Conservation (phyloP, 768 basidiomycete species). For the Rhizopogon roseolus region DNA sequence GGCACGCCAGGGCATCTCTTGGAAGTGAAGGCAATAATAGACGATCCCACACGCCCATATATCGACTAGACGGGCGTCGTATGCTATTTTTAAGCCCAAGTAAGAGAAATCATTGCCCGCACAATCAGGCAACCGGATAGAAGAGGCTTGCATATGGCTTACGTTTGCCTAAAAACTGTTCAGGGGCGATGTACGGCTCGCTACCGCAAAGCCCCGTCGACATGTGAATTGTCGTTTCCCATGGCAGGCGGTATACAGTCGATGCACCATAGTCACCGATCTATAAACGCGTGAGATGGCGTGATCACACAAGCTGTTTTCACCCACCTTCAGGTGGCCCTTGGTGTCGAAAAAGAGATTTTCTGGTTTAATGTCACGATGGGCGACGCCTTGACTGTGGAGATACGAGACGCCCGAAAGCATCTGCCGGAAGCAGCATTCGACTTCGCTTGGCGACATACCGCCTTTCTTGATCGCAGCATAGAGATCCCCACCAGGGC, state of each 20-base stretch:
- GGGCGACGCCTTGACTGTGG: slow-evolving; percentile 95
- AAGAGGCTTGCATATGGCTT: slow-evolving; percentile 40
- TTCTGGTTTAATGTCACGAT: slow-evolving; percentile 97
- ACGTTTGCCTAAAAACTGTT: slow-evolving; percentile 97
- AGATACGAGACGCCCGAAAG: slow-evolving; percentile 84
- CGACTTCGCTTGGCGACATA: slow-evolving; percentile 89
- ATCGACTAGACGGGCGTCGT: slow-evolving; percentile 95
- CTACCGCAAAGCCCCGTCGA: slow-evolving; percentile 96
- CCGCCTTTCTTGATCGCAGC: slow-evolving; percentile 97
- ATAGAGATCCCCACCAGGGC: slow-evolving; percentile 96
- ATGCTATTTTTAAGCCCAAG: slow-evolving; percentile 51
- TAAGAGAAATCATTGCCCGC: slow-evolving; percentile 15
- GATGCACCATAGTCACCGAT: slow-evolving; percentile 99
- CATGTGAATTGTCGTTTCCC: slow-evolving; percentile 96
- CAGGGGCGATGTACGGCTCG: slow-evolving; percentile 98
- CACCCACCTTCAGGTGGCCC: slow-evolving; percentile 85
- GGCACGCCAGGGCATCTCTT: slow-evolving; percentile 96
- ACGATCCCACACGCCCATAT: slow-evolving; percentile 97
- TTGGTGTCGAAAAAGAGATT: slow-evolving; percentile 92
- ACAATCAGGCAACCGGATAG: slow-evolving; percentile 34
- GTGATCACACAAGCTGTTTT: background rate
- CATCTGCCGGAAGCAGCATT: slow-evolving; percentile 98
- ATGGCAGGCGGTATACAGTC: slow-evolving; percentile 97
- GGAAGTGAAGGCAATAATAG: slow-evolving; percentile 98
- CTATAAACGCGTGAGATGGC: slow-evolving; percentile 34